Base-by-base conservation (phyloP, 2,329 filamentous ascomycete genomes). In the Aspergillus ruber region DNA sequence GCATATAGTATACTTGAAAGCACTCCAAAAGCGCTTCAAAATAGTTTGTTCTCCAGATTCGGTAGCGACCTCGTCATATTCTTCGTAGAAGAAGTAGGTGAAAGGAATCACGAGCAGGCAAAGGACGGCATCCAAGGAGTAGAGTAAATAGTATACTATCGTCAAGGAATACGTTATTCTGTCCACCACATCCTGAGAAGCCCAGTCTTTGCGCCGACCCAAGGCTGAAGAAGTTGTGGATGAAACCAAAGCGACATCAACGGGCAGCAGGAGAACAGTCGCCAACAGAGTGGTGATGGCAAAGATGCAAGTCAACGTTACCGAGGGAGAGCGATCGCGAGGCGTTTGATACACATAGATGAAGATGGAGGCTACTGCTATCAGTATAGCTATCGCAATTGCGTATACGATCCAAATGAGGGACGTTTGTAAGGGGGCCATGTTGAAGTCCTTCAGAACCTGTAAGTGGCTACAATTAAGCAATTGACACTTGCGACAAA, bases 21-120 rank as follows among this genome's bases (percentile, higher is more conserved):
- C 89, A n/a, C 84, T 84, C 79, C 84, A 85, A 50, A 97, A 78
- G 46, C 89, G 81, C 61, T 82, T 80, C 6, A 76, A 78, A 49
- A 85, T 68, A 2, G 86, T 85, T 64, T 90, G 84, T 25, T 81
- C 82, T 27, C 88, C 87, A 51, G 88, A 81, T 59, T 95, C 88
- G 29, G 85, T 79, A 51, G 90, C 90, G 17, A 91, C 84, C 70
- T 96, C 90, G 61, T 96, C 91, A 56, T 95, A 95, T 68, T 97
- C 93, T 67, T 98, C 93, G 62, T 95, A 93, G 83, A 86, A 96
- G 67, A 98, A 98, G 74, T 98, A 98, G 42, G 90, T 86, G 64
- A 98, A 98, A 0, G 93, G 93, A 17, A 97, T 86, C 40, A 95
- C 80, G 15, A 97, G 67, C 41, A 98, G 76, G 63, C 93, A 98